Base-by-base conservation (phyloP, 495 filamentous ascomycete species). In the Penicillium coprophilum region DNA sequence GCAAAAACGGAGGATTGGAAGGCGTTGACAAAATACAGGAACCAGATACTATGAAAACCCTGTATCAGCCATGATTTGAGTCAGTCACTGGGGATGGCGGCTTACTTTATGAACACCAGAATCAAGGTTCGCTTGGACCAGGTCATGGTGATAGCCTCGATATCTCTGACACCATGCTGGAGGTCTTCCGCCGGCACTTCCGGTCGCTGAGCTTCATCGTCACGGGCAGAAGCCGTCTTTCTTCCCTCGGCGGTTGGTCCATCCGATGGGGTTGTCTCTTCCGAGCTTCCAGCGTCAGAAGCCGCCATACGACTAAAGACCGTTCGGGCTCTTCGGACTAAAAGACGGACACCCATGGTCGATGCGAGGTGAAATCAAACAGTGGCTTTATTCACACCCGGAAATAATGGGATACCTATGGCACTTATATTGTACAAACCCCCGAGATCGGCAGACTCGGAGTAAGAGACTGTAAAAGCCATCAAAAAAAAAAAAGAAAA, bases 131-230 rank as follows among this genome's bases (percentile, higher is more conserved):
- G 54, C 48, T 57, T 61, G 0, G 59, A 67, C 72, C 72, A 74
- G 4, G 66, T 56, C 34, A 53, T 50, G 12, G 68, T 69, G 19
- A 66, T 57, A 20, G 72, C 73, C 43, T 76, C 60, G n/a, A 66
- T 60, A 31, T 60, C 53, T 36, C 62, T 55, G n/a, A 76, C 73
- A 57, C 73, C 73, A 39, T 54, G 50, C 47, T 71, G 66, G 30
- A 56, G 46, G 30, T 46, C 38, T 20, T 51, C 40, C 30, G 21
- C 46, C 19, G 46, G 46, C 17, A 36, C 17, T 12, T 46, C 47
- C 4, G 55, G 34, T 10, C 24, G 23, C 23, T 45, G 28, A 12
- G 23, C 23, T 46, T 27, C 20, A 28, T 1, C 7, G 4, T 46
- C 43, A 3, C 23, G 8, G 6, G 30, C 30, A 32, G 30, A 11